Base-by-base conservation (phyloP, 345 rosid genomes). In the Brassica carinata region DNA sequence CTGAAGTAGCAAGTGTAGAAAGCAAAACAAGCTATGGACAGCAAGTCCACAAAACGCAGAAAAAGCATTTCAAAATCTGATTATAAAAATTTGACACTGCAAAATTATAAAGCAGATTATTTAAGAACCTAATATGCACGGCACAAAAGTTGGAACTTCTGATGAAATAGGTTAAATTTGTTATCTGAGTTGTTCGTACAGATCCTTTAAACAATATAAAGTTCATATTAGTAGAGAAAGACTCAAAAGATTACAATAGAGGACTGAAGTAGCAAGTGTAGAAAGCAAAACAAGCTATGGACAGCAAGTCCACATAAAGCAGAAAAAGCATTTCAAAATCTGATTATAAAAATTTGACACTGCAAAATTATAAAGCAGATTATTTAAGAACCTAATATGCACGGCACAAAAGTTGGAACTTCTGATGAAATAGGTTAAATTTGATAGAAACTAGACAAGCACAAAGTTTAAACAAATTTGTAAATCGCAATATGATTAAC, bases 131-230 rank as follows among this genome's bases (percentile, higher is more conserved):
- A 33, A 18, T 45, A 45, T 17, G 71, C 51, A 74, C 72, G 36
- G 11, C 62, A 64, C 15, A 38, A 63, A 58, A 57, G n/a, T 26
- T 36, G 4, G n/a, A 76, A 36, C 57, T 48, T 66, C 5, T 67
- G 6, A 23, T 53, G 13, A 43, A 11, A 31, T 48, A 18, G 3
- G 30, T 36, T 6, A 57, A 13, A 8, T 18, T 62, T 40, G 38
- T 81, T 82, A 76, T 96, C 94, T 68, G 43, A 29, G 85, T 90
- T 96, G 86, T 93, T 94, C 88, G 75, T 84, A 81, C 99, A 96
- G 70, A 86, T 79, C 99, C 99, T 96, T 85, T 75, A 76, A 58
- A 75, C 64, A 53, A 75, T 0, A 73, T 4, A 75, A 38, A 69
- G 27, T 29, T 36, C 14, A 71, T 57, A 77, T 81, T 77, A 81